Base-by-base conservation (phyloP, 345 rosid species). In the Moricandia moricandioides region DNA sequence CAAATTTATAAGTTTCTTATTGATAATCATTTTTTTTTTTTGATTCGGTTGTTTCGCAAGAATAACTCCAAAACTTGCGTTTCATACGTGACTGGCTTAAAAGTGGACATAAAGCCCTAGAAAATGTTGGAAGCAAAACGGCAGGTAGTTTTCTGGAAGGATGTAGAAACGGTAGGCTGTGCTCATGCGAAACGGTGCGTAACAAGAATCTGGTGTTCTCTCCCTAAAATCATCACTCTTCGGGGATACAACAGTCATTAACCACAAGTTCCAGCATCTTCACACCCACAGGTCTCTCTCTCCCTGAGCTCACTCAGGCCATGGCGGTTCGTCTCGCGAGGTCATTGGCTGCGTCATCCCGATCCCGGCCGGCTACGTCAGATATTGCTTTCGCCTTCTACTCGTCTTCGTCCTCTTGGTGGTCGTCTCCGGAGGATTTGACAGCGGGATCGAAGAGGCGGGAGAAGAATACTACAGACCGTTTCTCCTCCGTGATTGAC, bases 401-500 rank as follows among this genome's bases (percentile, higher is more conserved):
- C 1, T 81, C 87, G 3, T 82, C 89, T 5, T 76, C 80, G 0
- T 69, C 84, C 1, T 73, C 78, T 1, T 78, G 85, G 40, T 72
- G 83, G 29, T 71, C 76, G 9, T 62, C 78, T 7, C 74, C 78
- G 0, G 81, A 72, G 2, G 77, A 72, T 34, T 59, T 81, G 31
- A 75, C 80, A 65, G 64, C 81, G 33, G 65, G 81, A 4, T 45
- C 85, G 0, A 72, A 84, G 67, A 85, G 82, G 60, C 83, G 84
- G 3, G 82, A 76, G 73, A 84, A 83, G 81, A 91, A 87, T 79
- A 75, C 59, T 2, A 71, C 80, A 1, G 91, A 90, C 16, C 92
- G 96, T 39, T 77, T 89, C 4, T 91, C 97, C 0, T 64, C 85
- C 8, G 90, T 83, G 51, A 85, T 88, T 27, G 95, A 88, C 71